These are phyloP conservation scores for Kodamaea neixiangensis DNA, from an alignment of 805 yeast genomes.

Conservation along the genomic window DNA sequence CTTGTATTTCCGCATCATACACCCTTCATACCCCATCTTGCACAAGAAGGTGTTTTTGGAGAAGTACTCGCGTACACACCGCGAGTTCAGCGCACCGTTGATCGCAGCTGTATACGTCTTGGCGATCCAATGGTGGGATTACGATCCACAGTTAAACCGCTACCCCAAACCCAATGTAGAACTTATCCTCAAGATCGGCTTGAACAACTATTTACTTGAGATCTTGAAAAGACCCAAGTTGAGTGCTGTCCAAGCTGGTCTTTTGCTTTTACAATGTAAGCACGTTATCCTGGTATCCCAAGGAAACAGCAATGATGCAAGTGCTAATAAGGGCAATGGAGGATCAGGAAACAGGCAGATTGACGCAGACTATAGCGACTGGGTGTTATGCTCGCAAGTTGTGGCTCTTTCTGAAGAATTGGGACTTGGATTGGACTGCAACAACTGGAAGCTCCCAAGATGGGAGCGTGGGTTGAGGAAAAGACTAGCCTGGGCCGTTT, in stretches of 20 bases:
- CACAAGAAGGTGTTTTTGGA: constrained; percentile 92
- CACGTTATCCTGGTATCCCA: constrained; percentile 30
- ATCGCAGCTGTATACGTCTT: constrained; percentile 87
- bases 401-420: constrained; percentile 87
- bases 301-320: constrained; percentile 12
- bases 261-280: constrained; percentile 70
- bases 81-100: constrained; percentile 89
- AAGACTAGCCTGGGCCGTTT: constrained; percentile 94
- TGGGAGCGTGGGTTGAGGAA: constrained; percentile 93
- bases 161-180: constrained; percentile 78
- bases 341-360: constrained; percentile 13
- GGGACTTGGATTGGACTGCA: constrained; percentile 89
- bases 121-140: constrained; percentile 95
- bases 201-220: constrained; percentile 72
- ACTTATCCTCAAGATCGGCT: constrained; percentile 44
- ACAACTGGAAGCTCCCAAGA: constrained; percentile 86
- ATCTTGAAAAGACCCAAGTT: constrained; percentile 84
- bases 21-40: constrained; percentile 87
- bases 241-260: constrained; percentile 89
- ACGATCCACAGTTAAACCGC: constrained; percentile 73
- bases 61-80: constrained; percentile 84
- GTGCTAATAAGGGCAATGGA: constrained; percentile 8
- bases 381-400: constrained; percentile 85
- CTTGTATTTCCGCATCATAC: constrained; percentile 80
- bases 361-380: constrained; percentile 60